Evolutionary conservation across 768 basidiomycete species (phyloP).

Genomic region (Amylocystis lapponica): DNA sequence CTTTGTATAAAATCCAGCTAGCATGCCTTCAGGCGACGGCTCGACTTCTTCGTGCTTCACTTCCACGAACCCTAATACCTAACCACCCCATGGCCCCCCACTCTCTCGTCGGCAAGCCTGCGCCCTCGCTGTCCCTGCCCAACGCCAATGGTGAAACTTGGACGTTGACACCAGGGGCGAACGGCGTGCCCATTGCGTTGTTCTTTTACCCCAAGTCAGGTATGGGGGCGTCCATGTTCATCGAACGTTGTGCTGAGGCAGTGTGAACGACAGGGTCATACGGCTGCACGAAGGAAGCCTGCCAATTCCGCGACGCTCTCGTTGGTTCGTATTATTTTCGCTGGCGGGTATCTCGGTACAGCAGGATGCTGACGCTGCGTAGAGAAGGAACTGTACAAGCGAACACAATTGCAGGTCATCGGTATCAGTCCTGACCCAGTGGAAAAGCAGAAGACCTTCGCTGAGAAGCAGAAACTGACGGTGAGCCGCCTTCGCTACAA

Average conservation of each 20-base stretch:
- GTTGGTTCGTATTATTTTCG: conserved; percentile 39
- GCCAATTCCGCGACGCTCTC: conserved; percentile 76
- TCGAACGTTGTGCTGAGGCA: neutral
- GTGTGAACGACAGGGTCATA: conserved; percentile 44
- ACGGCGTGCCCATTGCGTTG: conserved; percentile 55
- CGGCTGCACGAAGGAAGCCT: conserved; percentile 80
- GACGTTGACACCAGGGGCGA: conserved; percentile 52
- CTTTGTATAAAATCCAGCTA: too few species aligned
- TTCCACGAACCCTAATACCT: neutral
- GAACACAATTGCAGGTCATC: conserved; percentile 57
- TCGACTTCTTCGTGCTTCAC: neutral
- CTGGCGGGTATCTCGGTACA: neutral
- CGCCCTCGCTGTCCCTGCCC: conserved; percentile 60
- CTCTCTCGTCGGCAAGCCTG: conserved; percentile 54
- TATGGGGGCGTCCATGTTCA: conserved; percentile 25
- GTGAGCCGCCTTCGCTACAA: conserved; percentile 40
- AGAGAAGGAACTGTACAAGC: conserved; percentile 65
- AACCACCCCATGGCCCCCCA: conserved; percentile 18
- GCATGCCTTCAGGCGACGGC: too few species aligned
- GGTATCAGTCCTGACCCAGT: conserved; percentile 73
- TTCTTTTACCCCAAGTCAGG: conserved; percentile 80
- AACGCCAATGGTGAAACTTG: conserved; percentile 59
- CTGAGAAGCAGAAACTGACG: conserved; percentile 60
- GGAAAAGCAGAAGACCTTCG: conserved; percentile 69
- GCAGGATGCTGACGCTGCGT: neutral